A percentile compares a stretch with the other conserved stretches of the same genome.
Conservation (phyloP, 352 stramenopile species). For the Thalassiosira hispida region DNA sequence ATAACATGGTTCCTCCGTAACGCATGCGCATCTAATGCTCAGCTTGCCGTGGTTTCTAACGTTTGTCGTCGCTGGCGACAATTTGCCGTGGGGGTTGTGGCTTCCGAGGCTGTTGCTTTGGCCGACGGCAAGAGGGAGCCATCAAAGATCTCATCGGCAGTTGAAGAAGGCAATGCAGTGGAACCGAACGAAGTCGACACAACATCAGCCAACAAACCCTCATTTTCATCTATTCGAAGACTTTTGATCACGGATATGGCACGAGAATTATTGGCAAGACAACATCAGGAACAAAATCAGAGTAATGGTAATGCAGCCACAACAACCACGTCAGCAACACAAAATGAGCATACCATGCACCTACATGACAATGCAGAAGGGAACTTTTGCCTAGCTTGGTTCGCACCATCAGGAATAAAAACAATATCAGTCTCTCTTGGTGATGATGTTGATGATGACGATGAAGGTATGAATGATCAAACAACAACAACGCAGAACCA, state of each 20-base stretch:
- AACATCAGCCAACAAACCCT: neutral
- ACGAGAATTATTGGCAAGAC: constrained; percentile 24
- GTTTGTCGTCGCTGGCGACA: constrained; percentile 61
- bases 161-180: neutral
- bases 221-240: constrained; percentile 4
- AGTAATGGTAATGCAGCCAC: neutral
- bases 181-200: neutral
- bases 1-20: constrained; percentile 41
- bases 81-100: constrained; percentile 15
- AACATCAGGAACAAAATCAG: constrained; percentile 1
- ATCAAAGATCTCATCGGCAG: neutral
- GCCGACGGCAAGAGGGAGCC: neutral
- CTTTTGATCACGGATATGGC: constrained; percentile 48
- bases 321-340: neutral
- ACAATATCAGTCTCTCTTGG: constrained; percentile 25
- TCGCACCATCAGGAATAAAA: constrained; percentile 53
- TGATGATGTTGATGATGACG: constrained; percentile 13
- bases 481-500: neutral
- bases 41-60: constrained; percentile 69
- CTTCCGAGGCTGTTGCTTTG: constrained; percentile 9
- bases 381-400: constrained; percentile 53
- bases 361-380: constrained; percentile 26
- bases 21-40: constrained; percentile 50
- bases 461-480: neutral
- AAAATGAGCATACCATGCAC: neutral